Evolutionary conservation across 2,329 filamentous ascomycete genomes (phyloP).

Genomic region (Beauveria pseudobassiana): DNA sequence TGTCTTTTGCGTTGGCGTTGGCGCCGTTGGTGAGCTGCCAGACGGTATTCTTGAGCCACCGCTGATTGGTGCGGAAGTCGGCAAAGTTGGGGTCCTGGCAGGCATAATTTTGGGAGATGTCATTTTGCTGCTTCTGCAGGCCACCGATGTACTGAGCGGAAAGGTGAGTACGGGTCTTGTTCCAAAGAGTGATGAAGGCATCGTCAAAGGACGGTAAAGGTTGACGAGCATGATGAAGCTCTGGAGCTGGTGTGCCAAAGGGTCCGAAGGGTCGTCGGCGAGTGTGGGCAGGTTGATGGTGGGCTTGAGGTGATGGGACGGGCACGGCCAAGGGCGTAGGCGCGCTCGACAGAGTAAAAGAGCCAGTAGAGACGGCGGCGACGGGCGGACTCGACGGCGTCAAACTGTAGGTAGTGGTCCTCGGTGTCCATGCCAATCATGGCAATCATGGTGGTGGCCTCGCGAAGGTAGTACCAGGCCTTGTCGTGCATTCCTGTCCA

Average conservation of each 20-base stretch:
- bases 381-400: slow-evolving; percentile 52
- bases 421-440: slow-evolving; percentile 56
- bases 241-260: slow-evolving; percentile 43
- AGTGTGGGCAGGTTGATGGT: slow-evolving; percentile 59
- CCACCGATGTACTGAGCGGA: slow-evolving; percentile 47
- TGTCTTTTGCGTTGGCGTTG: slow-evolving; percentile 36
- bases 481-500: slow-evolving; percentile 65
- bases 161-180: slow-evolving; percentile 52
- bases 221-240: slow-evolving; percentile 54
- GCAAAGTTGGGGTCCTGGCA: slow-evolving; percentile 46
- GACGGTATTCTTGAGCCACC: slow-evolving; percentile 56
- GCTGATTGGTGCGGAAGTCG: slow-evolving; percentile 52
- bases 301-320: slow-evolving; percentile 64
- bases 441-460: slow-evolving; percentile 64
- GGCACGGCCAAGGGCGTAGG: slow-evolving; percentile 64
- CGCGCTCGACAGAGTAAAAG: slow-evolving; percentile 60
- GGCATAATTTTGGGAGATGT: slow-evolving; percentile 44
- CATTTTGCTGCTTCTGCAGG: slow-evolving; percentile 56
- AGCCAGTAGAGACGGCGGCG: slow-evolving; percentile 66
- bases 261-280: slow-evolving; percentile 52
- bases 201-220: slow-evolving; percentile 61
- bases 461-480: slow-evolving; percentile 73
- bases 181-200: slow-evolving; percentile 57
- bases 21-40: slow-evolving; percentile 56
- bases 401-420: slow-evolving; percentile 52